A percentile compares a stretch with the other conserved stretches of the same genome.
Evolutionary conservation across 495 filamentous ascomycete species (phyloP).

Genomic region (Neurospora sp.): DNA sequence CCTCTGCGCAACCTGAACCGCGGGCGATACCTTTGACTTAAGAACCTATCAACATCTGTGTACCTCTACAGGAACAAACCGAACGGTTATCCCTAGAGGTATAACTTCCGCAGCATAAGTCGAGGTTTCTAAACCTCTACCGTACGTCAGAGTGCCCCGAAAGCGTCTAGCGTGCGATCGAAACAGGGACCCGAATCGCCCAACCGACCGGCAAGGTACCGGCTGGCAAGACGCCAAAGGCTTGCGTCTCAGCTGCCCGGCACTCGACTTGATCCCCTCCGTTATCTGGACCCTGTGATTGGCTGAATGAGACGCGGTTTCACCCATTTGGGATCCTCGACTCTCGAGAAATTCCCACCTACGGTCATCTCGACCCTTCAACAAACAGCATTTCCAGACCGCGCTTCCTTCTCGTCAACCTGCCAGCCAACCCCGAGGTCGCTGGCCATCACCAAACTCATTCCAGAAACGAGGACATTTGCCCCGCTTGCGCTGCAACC

Average conservation of each 20-base stretch:
- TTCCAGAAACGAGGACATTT: background rate
- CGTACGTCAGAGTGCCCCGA: background rate
- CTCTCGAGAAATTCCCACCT: slow-evolving; percentile 25
- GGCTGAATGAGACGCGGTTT: slow-evolving; percentile 21
- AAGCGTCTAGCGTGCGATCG: background rate
- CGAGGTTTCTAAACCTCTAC: background rate
- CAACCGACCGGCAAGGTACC: background rate
- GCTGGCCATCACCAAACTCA: slow-evolving; percentile 14
- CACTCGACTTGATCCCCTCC: slow-evolving; percentile 11
- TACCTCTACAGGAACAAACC: background rate
- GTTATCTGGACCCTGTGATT: slow-evolving; percentile 16
- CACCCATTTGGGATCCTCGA: slow-evolving; percentile 20
- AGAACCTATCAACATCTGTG: background rate
- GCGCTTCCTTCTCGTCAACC: slow-evolving; percentile 2
- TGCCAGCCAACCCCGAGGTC: slow-evolving; percentile 13
- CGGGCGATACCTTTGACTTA: background rate
- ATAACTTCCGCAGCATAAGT: background rate
- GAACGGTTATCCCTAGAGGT: background rate
- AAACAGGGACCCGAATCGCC: background rate
- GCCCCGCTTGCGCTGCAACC: background rate
- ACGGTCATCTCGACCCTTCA: slow-evolving; percentile 16
- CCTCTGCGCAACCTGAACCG: background rate
- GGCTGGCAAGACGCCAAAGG: background rate
- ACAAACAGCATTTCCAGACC: slow-evolving; percentile 12
- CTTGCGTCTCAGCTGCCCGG: background rate